Evolutionary conservation across 768 basidiomycete species (phyloP), one percentile per base, ranked within the genome.

Genomic region (Phlebiopsis flavidoalba): DNA sequence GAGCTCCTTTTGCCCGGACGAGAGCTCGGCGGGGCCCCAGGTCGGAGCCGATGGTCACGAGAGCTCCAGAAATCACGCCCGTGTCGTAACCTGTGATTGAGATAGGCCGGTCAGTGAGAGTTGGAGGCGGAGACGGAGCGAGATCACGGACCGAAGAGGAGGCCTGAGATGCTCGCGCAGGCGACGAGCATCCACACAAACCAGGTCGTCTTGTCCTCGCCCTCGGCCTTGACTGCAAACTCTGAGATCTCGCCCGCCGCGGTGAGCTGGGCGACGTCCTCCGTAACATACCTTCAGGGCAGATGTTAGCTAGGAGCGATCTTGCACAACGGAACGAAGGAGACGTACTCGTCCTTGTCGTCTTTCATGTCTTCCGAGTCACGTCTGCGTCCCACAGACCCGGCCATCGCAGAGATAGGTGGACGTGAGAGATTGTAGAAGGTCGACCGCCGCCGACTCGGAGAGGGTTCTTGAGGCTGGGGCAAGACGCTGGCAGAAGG

Each of bases 181-280:
- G 80, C 71, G 14, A 91, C 89, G 46, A 93, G 79, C n/a, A 85
- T 74, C 88, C 88, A 90, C 1, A 92, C 83, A 63, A 91, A 91
- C 79, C 80, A 82, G 0, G 87, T 88, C 22, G 85, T 86, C 61
- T 72, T 74, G 60, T 87, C 86, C 60, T 87, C 86, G 12, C 84
- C 85, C 64, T 87, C 86, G 17, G 81, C 82, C 10, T 85, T 79
- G 7, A 84, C 81, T 0, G 80, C 76, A 57, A 83, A 68, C 64
- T 87, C 85, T 53, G 82, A 84, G 50, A 86, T 83, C 64, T 85
- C 84, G 22, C 81, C 83, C 3, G 57, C 57, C 11, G 57, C 62
- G 37, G 26, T 63, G 10, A 63, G 62, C 46, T 63, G 57, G 12
- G 62, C 57, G 53, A 63, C 51, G 58, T 63, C 62, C 24, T 63